Percentiles rank a stretch among this genome's conserved stretches.
Evolutionary conservation across 1,284 basidiomycete species (phyloP).

Genomic region (Mixia osmundae): DNA sequence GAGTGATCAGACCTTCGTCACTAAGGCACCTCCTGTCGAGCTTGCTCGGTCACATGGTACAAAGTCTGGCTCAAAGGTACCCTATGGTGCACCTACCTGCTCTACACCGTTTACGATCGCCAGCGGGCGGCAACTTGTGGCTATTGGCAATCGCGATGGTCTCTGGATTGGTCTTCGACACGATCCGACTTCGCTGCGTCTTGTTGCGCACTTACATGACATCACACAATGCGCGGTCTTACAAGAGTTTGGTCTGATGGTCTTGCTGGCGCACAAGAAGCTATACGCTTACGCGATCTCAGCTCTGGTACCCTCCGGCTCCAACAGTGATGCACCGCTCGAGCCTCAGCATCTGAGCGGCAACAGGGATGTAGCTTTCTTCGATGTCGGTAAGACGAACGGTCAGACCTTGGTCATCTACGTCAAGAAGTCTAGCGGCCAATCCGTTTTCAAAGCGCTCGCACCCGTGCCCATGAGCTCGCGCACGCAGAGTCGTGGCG

Average conservation of each 20-base stretch:
- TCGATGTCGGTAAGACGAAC: slow-evolving; percentile 65
- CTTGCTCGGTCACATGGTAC: slow-evolving; percentile 3
- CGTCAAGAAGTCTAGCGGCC: slow-evolving; percentile 85
- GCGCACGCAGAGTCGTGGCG: slow-evolving; percentile 28
- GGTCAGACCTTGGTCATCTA: slow-evolving; percentile 74
- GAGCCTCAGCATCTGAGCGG: slow-evolving; percentile 65
- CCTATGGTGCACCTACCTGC: slow-evolving; percentile 1
- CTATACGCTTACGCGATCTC: slow-evolving; percentile 50
- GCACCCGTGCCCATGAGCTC: slow-evolving; percentile 56
- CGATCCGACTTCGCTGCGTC: slow-evolving; percentile 60
- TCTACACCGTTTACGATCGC: slow-evolving; percentile 5
- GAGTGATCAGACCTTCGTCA: slow-evolving; percentile 21
- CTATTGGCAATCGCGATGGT: slow-evolving; percentile 81
- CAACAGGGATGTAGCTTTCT: slow-evolving; percentile 76
- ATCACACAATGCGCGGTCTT: slow-evolving; percentile 87
- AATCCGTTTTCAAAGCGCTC: slow-evolving; percentile 77
- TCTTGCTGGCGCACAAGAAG: slow-evolving; percentile 74
- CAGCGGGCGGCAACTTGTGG: slow-evolving; percentile 28
- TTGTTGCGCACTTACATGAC: slow-evolving; percentile 66
- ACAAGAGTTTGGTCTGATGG: slow-evolving; percentile 81
- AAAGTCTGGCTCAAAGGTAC: background rate
- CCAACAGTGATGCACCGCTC: slow-evolving; percentile 27
- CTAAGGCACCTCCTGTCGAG: slow-evolving; percentile 3
- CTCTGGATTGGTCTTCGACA: slow-evolving; percentile 89
- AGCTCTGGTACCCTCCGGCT: slow-evolving; percentile 62